Evolutionary conservation across 2,329 filamentous ascomycete species (phyloP).

Genomic region (Penicillium sp.): DNA sequence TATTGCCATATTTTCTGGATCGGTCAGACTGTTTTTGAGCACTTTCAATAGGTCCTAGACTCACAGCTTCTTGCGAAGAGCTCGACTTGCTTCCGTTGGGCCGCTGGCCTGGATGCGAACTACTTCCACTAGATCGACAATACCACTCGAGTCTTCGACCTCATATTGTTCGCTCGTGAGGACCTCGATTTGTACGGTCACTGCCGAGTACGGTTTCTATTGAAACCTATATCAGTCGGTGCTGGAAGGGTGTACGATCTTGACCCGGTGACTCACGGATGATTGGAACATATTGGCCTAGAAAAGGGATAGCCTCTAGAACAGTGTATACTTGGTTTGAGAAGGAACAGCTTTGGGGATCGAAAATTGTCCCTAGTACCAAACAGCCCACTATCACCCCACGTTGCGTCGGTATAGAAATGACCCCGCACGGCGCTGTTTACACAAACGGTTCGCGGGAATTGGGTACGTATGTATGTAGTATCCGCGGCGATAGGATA

Average conservation of each 20-base stretch:
- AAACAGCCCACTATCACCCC: slow-evolving; percentile 10
- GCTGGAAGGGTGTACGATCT: not conserved
- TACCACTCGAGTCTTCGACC: slow-evolving; percentile 85
- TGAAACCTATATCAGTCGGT: slow-evolving; percentile 8
- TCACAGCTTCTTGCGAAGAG: slow-evolving; percentile 89
- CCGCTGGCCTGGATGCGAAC: slow-evolving; percentile 85
- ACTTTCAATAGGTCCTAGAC: slow-evolving; percentile 24
- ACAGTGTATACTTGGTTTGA: not conserved
- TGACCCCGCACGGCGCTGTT: slow-evolving; percentile 18
- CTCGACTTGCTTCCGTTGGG: slow-evolving; percentile 83
- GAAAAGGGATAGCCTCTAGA: not conserved
- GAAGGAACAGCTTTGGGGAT: not conserved
- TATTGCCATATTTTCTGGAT: slow-evolving; percentile 80
- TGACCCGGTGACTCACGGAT: slow-evolving; percentile 23
- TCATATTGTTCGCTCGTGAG: slow-evolving; percentile 87
- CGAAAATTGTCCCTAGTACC: not conserved
- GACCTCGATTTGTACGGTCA: slow-evolving; percentile 88
- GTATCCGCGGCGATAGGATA: not conserved
- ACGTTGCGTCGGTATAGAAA: slow-evolving; percentile 7
- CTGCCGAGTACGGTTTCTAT: slow-evolving; percentile 84
- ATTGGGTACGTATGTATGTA: not conserved
- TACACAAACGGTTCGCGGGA: not conserved
- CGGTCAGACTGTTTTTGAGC: slow-evolving; percentile 9
- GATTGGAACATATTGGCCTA: slow-evolving; percentile 37
- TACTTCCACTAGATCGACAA: slow-evolving; percentile 91